Conservation (phyloP, 805 yeast species). For the Yarrowia keelungensis region DNA sequence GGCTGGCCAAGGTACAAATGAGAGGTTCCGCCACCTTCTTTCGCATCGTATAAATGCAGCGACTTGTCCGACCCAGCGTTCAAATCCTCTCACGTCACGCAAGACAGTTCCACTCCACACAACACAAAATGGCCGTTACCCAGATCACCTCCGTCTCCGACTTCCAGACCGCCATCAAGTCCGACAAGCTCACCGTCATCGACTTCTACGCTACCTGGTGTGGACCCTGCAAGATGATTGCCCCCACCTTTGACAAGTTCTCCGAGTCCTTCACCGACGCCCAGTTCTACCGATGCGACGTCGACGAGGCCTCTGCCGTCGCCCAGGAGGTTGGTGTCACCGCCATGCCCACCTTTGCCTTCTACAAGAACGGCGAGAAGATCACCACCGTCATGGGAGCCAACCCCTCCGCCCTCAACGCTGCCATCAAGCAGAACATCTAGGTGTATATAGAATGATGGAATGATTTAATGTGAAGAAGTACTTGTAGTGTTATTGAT, state of each 20-base stretch:
- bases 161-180: slow-evolving; percentile 68
- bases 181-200: slow-evolving; percentile 80
- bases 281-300: slow-evolving; percentile 88
- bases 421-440: slow-evolving; percentile 68
- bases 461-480: background rate
- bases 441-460: slow-evolving; percentile 31
- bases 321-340: slow-evolving; percentile 73
- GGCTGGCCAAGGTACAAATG: slow-evolving; percentile 4
- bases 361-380: slow-evolving; percentile 83
- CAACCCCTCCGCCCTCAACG: slow-evolving; percentile 62
- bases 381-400: slow-evolving; percentile 88
- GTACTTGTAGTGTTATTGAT: too few species aligned
- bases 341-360: slow-evolving; percentile 72
- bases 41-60: slow-evolving; percentile 35
- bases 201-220: slow-evolving; percentile 99
- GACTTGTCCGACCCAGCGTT: slow-evolving; percentile 30
- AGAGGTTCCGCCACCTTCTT: slow-evolving; percentile 37
- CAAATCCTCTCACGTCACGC: slow-evolving; percentile 35
- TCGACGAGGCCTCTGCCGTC: slow-evolving; percentile 76
- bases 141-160: slow-evolving; percentile 60
- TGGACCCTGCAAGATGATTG: slow-evolving; percentile 98
- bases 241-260: slow-evolving; percentile 76
- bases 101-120: slow-evolving; percentile 40
- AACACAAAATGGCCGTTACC: slow-evolving; percentile 57
- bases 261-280: slow-evolving; percentile 63